Evolutionary conservation across 73 alveolate species (phyloP).

Genomic region (Symbiodinium pilosum): DNA sequence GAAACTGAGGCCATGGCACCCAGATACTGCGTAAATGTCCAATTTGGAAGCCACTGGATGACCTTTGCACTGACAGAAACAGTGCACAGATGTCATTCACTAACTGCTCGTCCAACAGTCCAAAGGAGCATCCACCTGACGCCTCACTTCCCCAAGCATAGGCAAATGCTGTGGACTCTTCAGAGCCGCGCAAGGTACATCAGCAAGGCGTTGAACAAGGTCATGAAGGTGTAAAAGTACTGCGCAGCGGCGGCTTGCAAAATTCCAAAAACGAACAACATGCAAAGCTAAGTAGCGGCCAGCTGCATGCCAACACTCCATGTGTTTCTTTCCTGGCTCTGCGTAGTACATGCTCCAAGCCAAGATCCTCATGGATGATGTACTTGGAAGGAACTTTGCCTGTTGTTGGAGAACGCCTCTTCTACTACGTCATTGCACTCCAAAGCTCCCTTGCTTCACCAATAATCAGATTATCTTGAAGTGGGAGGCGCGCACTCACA

Average conservation of each 20-base stretch:
- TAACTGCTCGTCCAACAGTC: not conserved
- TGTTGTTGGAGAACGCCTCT: too few species aligned
- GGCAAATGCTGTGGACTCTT: not conserved
- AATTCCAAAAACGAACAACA: too few species aligned
- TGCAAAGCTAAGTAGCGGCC: too few species aligned
- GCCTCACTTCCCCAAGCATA: not conserved
- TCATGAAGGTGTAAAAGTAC: slow-evolving; percentile 58
- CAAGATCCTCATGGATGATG: not conserved
- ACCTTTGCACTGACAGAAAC: not conserved
- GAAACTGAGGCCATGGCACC: not conserved
- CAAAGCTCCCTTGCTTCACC: not conserved
- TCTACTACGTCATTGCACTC: too few species aligned
- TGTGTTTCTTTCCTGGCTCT: too few species aligned
- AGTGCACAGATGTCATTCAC: not conserved
- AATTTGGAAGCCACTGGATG: slow-evolving; percentile 52
- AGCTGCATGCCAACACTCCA: not conserved
- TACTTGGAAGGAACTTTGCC: slow-evolving; percentile 8
- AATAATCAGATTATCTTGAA: not conserved
- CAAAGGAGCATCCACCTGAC: not conserved
- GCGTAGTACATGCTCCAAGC: not conserved
- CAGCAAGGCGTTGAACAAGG: slow-evolving; percentile 27
- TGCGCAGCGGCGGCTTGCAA: not conserved
- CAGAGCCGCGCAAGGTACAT: slow-evolving; percentile 34
- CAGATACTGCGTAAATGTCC: not conserved
- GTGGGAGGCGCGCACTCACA: slow-evolving; percentile 28